Conservation (phyloP, 352 stramenopile genomes). For the Pythium rishiriense region DNA sequence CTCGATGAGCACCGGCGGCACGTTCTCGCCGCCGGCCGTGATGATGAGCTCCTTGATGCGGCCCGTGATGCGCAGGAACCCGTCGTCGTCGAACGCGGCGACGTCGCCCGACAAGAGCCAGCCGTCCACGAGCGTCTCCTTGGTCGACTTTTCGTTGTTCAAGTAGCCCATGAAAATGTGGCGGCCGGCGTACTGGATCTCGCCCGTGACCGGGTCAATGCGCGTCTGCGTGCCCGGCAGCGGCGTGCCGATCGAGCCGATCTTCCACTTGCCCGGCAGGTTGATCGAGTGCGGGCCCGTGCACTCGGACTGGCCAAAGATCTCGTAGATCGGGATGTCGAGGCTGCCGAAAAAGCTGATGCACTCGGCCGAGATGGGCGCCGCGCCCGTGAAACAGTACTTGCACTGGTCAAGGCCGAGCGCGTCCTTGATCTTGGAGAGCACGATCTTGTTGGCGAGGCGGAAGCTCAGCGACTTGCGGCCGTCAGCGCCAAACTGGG, state of each 20-base stretch:
- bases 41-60: conserved; percentile 95
- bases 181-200: conserved; percentile 67
- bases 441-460: conserved; percentile 81
- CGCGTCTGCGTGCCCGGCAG: conserved; percentile 52
- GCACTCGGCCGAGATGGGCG: conserved; percentile 53
- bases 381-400: conserved; percentile 84
- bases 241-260: conserved; percentile 73
- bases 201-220: conserved; percentile 47
- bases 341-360: conserved; percentile 90
- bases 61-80: conserved; percentile 92
- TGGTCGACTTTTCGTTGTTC: conserved; percentile 52
- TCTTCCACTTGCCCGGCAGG: conserved; percentile 80
- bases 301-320: conserved; percentile 92
- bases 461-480: conserved; percentile 66
- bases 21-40: conserved; percentile 91
- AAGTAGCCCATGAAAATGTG: conserved; percentile 82
- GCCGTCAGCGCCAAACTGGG: conserved; percentile 66
- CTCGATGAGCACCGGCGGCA: conserved; percentile 88
- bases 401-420: conserved; percentile 83
- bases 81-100: conserved; percentile 73
- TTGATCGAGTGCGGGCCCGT: conserved; percentile 84
- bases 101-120: conserved; percentile 93
- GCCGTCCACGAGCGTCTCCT: conserved; percentile 75
- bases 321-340: conserved; percentile 93
- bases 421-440: conserved; percentile 75